Evolutionary conservation across 163 green algal species (phyloP).

Genomic region (Smithsoniella earleae): DNA sequence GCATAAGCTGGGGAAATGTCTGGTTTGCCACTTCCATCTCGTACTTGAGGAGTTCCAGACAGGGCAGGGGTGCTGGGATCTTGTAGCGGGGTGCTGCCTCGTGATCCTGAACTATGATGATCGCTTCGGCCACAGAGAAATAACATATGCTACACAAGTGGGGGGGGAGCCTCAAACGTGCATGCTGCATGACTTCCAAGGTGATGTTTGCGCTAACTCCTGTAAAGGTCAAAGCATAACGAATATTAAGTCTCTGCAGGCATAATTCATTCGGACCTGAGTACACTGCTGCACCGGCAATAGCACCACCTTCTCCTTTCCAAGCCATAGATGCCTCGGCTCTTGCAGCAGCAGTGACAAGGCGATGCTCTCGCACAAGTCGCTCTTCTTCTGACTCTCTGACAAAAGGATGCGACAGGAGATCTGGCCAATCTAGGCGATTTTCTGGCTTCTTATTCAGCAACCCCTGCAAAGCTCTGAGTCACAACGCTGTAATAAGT

Average conservation of each 20-base stretch:
- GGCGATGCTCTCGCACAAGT: slow-evolving; percentile 41
- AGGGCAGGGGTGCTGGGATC: slow-evolving; percentile 22
- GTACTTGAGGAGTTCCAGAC: not conserved
- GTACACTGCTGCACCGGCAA: slow-evolving; percentile 33
- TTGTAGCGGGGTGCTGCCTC: not conserved
- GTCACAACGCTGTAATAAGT: not conserved
- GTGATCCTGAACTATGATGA: slow-evolving; percentile 1
- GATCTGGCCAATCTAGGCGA: slow-evolving; percentile 79
- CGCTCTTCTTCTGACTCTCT: slow-evolving; percentile 61
- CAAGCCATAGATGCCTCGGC: slow-evolving; percentile 16
- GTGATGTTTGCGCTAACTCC: too few species aligned
- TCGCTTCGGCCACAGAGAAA: too few species aligned
- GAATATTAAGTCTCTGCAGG: not conserved
- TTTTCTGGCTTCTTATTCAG: slow-evolving; percentile 80
- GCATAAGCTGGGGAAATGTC: not conserved
- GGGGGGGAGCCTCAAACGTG: too few species aligned
- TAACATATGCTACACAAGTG: too few species aligned
- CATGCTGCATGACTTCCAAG: too few species aligned
- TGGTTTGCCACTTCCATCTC: not conserved
- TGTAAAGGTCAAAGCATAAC: too few species aligned
- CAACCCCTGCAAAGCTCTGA: slow-evolving; percentile 51
- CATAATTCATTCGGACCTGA: too few species aligned
- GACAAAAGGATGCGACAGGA: slow-evolving; percentile 94
- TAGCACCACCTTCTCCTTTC: slow-evolving; percentile 34
- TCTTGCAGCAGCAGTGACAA: slow-evolving; percentile 28